Base-by-base conservation (phyloP, 208 protist genomes). In the Blastocrithidia nonstop region DNA sequence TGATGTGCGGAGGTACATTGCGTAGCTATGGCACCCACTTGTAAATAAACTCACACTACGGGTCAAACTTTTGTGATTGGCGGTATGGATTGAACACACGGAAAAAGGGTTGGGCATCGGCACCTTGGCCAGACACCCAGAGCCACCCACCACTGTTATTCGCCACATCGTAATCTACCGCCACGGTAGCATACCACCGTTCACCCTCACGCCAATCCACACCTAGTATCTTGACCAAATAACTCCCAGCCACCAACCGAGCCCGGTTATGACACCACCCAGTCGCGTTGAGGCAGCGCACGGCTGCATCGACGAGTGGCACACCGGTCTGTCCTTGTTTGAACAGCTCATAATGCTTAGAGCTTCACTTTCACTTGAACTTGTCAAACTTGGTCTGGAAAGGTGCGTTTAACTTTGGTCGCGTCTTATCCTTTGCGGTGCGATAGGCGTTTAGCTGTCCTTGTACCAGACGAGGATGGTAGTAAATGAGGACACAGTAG, bases 181-280 rank as follows among this genome's bases (percentile, higher is more conserved):
- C 72, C 19, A 80, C 61, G 7, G 62, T 70, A 16, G 86, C 79
- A 50, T 84, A 96, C 67, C 71, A 94, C 15, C 68, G 69, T 31
- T 88, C 89, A 19, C 89, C 81, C 36, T 82, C 66, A 16, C 87
- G 69, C 89, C 89, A 96, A 68, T 96, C 86, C 3, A 94, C 69
- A 15, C 55, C 51, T 17, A 96, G 58, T 25, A 87, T 66, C 61
- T 94, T 93, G 33, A 83, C 72, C n/a, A 87, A 62, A 44, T 88
- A 90, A 50, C 72, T 78, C n/a, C 75, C 74, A 38, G 89, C 70
- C 23, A 84, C 50, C 50, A 94, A 66, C 37, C 77, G 74, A 45
- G 54, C 57, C 31, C 80, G 71, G 61, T 88, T 88, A 44, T 74
- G 64, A 42, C 77, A 82, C 64, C 69, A 93, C 13, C 83, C 88